Percentiles rank a stretch among this genome's conserved stretches.
Conservation (phyloP, 768 basidiomycete genomes). For the Dentipellis fragilis region DNA sequence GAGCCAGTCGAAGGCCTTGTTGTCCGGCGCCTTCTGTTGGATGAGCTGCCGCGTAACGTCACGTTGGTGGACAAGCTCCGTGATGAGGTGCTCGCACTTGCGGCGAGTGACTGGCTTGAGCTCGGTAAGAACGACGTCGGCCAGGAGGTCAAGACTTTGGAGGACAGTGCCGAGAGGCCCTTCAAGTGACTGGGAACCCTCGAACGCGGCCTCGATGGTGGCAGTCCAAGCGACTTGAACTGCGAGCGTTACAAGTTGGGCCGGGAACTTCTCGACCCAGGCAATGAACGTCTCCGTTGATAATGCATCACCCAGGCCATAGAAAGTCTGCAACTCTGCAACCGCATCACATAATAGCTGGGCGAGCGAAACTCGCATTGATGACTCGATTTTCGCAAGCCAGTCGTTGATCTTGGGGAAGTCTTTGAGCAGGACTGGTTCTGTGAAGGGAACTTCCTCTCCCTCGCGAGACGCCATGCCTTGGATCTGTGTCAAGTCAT, state of each 20-base stretch:
- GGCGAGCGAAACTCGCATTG: slow-evolving; percentile 89
- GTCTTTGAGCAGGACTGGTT: slow-evolving; percentile 81
- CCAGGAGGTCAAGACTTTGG: slow-evolving; percentile 87
- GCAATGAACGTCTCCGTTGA: slow-evolving; percentile 58
- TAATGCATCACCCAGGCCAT: slow-evolving; percentile 54
- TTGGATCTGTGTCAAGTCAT: slow-evolving; percentile 78
- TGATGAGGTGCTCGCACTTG: slow-evolving; percentile 98
- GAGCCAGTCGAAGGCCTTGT: slow-evolving; percentile 81
- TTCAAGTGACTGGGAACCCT: slow-evolving; percentile 44
- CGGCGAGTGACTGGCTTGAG: slow-evolving; percentile 84
- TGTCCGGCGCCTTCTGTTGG: slow-evolving; percentile 49
- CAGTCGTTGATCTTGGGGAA: slow-evolving; percentile 99
- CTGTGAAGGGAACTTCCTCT: slow-evolving; percentile 80
- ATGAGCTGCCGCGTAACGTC: slow-evolving; percentile 84
- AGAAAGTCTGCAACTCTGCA: slow-evolving; percentile 70
- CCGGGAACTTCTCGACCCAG: slow-evolving; percentile 93
- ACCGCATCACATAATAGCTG: slow-evolving; percentile 73
- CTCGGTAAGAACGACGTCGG: slow-evolving; percentile 90
- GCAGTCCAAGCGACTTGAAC: slow-evolving; percentile 92
- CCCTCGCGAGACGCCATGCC: slow-evolving; percentile 96
- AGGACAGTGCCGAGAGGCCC: slow-evolving; percentile 63
- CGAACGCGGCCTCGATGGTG: slow-evolving; percentile 66
- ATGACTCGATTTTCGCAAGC: slow-evolving; percentile 83
- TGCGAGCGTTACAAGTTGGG: slow-evolving; percentile 93
- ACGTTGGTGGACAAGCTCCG: slow-evolving; percentile 95